These are phyloP conservation scores for Tetrastigma voinierianum DNA, from an alignment of 164 flowering plant species.

Conservation along the genomic window DNA sequence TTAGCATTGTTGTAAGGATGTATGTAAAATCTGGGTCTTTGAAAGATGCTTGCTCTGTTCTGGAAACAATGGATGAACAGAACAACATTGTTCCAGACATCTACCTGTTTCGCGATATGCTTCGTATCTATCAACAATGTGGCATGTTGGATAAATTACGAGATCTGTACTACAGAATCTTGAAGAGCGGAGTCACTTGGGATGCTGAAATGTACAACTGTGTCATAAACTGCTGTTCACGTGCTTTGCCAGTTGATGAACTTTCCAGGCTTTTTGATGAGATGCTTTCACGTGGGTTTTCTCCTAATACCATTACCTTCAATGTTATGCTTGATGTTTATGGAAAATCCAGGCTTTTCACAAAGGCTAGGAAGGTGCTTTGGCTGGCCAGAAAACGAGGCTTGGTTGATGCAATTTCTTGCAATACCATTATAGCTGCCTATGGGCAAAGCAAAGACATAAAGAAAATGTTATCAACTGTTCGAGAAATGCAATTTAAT, in stretches of 20 bases:
- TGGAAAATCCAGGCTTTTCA: constrained; percentile 71
- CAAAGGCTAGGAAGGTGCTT: constrained; percentile 61
- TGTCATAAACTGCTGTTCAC: constrained; percentile 91
- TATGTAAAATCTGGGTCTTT: constrained; percentile 68
- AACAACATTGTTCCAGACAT: constrained; percentile 65
- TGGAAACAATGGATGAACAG: constrained; percentile 69
- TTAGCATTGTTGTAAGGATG: constrained; percentile 76
- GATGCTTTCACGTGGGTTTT: constrained; percentile 71
- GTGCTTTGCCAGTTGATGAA: constrained; percentile 89
- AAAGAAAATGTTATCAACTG: constrained; percentile 54
- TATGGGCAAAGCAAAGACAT: constrained; percentile 74
- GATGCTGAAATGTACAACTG: constrained; percentile 87
- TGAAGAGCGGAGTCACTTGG: constrained; percentile 66
- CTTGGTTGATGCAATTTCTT: constrained; percentile 68
- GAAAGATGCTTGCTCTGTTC: constrained; percentile 68
- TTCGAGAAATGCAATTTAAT: constrained; percentile 60
- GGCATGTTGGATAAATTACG: constrained; percentile 60
- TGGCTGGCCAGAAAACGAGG: constrained; percentile 65
- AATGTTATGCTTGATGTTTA: constrained; percentile 82
- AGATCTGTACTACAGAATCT: constrained; percentile 56
- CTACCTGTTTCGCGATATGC: constrained; percentile 77
- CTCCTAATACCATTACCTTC: constrained; percentile 66
- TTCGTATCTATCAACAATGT: constrained; percentile 77
- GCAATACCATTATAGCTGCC: constrained; percentile 84
- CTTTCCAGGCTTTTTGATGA: constrained; percentile 77